Base-by-base conservation (phyloP, 192 early-diverging fungal genomes). In the Coemansia sp. region DNA sequence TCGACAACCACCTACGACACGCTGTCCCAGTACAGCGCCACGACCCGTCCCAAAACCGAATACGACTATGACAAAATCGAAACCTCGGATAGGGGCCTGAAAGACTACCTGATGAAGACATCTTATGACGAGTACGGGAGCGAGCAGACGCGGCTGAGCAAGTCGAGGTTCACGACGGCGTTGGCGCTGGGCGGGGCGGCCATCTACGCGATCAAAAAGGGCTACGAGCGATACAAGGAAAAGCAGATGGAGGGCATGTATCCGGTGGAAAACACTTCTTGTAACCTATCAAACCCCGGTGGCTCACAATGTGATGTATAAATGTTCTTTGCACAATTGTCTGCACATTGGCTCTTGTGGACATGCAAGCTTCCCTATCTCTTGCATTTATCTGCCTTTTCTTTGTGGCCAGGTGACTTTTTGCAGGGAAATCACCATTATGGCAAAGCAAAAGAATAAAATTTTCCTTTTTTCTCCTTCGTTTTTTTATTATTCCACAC, bases 21-120 rank as follows among this genome's bases (percentile, higher is more conserved):
- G 9, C n/a, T 44, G 9, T 55, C 53, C 15, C 39, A 43, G 6
- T 55, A 53, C 38, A 53, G 50, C n/a, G 50, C 15, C 3, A 34
- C 7, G 6, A 52, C 31, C 37, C 14, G 50, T 1, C 31, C 17
- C 16, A 52, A 52, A 18, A 45, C 43, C 14, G 43, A 45, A 11
- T 45, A 45, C 21, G 43, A 45, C 9, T 45, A 45, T 17, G 43
- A 45, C 17, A 45, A 45, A 18, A 45, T 45, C 17, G 43, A 45
- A 18, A 45, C 43, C 1, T 21, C 26, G 26, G 46, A 49, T 26
- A 21, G 46, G 14, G 43, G 54, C 4, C 9, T 56, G 6, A 56
- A 56, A 11, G 42, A 45, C 21, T 56, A 46, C 12, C 46, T 56
- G 18, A 56, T 56, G 54, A 56, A 45, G 20, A 21, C 54, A 2